A percentile compares a stretch with the other conserved stretches of the same genome.
These are phyloP conservation scores for Aegilops umbellulata DNA, from an alignment of 176 grass and related monocot genomes.

Conservation along the genomic window DNA sequence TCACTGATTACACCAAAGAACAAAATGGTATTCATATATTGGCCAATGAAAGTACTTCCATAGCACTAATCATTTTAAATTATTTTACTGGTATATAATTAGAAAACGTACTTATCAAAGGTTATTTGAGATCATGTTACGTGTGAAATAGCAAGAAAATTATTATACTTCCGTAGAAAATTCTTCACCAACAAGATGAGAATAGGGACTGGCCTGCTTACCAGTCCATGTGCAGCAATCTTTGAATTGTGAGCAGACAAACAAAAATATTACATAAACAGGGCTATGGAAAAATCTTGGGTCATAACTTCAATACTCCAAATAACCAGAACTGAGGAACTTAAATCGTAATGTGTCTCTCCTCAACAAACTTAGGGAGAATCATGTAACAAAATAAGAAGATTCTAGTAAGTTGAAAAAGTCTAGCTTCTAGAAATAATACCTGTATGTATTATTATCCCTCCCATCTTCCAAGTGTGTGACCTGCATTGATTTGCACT, in stretches of 20 bases:
- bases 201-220: not conserved
- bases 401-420: not conserved
- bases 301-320: not conserved
- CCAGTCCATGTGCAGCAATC: not conserved
- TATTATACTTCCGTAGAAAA: not conserved
- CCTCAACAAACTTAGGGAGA: not conserved
- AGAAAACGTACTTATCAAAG: not conserved
- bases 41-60: not conserved
- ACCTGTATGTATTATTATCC: conserved; percentile 38
- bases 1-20: not conserved
- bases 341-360: not conserved
- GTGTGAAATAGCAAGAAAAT: not conserved
- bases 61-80: not conserved
- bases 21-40: not conserved
- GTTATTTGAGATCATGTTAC: not conserved
- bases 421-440: conserved; percentile 11
- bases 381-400: not conserved
- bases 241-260: not conserved
- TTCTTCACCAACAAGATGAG: not conserved
- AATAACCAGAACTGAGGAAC: conserved; percentile 1
- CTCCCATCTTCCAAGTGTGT: conserved; percentile 9
- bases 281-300: not conserved
- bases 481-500: conserved; percentile 43
- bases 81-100: not conserved
- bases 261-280: conserved; percentile 13